phyloP scores from a whole-genome alignment of 1,284 basidiomycete species.

The Ustilago bromivora region DNA sequence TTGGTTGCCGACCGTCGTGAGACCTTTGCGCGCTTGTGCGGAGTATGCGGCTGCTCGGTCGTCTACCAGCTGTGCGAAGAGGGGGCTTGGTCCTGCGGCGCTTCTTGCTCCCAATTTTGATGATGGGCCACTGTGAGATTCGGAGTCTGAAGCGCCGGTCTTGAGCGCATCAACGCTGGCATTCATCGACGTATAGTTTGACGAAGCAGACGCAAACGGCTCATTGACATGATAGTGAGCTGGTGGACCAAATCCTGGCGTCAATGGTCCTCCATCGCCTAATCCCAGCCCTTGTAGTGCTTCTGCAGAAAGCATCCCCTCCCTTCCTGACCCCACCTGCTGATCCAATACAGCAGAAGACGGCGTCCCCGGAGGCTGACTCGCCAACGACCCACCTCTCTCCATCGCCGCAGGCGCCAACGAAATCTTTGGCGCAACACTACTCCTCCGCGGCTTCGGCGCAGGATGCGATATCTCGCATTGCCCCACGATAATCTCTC shows the following conservation, averaged over 20 bases:
- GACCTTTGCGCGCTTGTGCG: conserved; percentile 28
- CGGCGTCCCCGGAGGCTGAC: conserved; percentile 41
- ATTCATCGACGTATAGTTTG: conserved; percentile 36
- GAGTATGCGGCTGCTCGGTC: conserved; percentile 40
- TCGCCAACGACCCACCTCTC: not conserved
- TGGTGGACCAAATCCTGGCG: conserved; percentile 47
- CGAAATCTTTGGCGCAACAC: not conserved
- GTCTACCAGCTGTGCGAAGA: conserved; percentile 33
- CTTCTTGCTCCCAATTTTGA: conserved; percentile 11
- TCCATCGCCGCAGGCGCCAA: conserved; percentile 5
- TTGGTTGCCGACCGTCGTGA: conserved; percentile 52
- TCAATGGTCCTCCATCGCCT: conserved; percentile 24
- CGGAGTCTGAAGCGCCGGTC: conserved; percentile 1
- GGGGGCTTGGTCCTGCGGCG: conserved; percentile 24
- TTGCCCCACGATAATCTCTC: conserved; percentile 86
- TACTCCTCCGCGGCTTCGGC: conserved; percentile 17
- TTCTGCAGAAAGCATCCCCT: conserved; percentile 13
- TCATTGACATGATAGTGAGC: conserved; percentile 36
- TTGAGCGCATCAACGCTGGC: conserved; percentile 26
- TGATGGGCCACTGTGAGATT: not conserved
- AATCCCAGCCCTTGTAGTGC: conserved; percentile 11
- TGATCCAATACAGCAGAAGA: conserved; percentile 54
- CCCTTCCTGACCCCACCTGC: not conserved
- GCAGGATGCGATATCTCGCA: conserved; percentile 94
- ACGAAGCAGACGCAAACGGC: conserved; percentile 18